Evolutionary conservation across 2,329 filamentous ascomycete species (phyloP).

Genomic region (Pseudocercospora ulei): DNA sequence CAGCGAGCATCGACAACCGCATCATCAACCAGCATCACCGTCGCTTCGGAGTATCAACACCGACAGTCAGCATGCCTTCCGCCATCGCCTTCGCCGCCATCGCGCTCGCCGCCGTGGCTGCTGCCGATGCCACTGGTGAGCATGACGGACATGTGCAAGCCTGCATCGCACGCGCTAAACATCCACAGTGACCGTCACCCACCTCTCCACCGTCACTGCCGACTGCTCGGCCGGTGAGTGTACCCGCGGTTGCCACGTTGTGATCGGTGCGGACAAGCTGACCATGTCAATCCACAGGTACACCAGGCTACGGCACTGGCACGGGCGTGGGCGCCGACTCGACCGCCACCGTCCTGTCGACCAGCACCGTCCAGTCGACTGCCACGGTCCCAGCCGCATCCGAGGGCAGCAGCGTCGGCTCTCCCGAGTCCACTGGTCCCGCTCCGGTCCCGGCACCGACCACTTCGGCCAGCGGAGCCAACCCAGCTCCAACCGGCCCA

Average conservation of each 20-base stretch:
- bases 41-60: constrained; percentile 11
- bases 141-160: background rate
- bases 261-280: constrained; percentile 21
- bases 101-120: constrained; percentile 23
- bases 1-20: background rate
- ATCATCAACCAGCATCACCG: constrained; percentile 13
- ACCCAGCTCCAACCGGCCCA: constrained; percentile 8
- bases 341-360: constrained; percentile 11
- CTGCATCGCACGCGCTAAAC: constrained; percentile 9
- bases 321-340: constrained; percentile 6
- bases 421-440: constrained; percentile 10
- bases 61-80: constrained; percentile 25
- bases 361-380: constrained; percentile 13
- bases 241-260: constrained; percentile 9
- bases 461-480: constrained; percentile 11
- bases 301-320: constrained; percentile 10
- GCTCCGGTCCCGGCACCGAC: constrained; percentile 13
- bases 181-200: constrained; percentile 18
- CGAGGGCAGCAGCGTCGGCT: constrained; percentile 12
- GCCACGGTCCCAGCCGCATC: constrained; percentile 5
- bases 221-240: constrained; percentile 25
- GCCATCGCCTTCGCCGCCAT: constrained; percentile 23
- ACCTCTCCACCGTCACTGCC: constrained; percentile 12
- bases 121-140: constrained; percentile 27
- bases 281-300: constrained; percentile 19